Percentiles rank a stretch among this genome's conserved stretches.
These are phyloP conservation scores for Crithidia acanthocephali DNA, from an alignment of 208 protist genomes.

Conservation along the genomic window DNA sequence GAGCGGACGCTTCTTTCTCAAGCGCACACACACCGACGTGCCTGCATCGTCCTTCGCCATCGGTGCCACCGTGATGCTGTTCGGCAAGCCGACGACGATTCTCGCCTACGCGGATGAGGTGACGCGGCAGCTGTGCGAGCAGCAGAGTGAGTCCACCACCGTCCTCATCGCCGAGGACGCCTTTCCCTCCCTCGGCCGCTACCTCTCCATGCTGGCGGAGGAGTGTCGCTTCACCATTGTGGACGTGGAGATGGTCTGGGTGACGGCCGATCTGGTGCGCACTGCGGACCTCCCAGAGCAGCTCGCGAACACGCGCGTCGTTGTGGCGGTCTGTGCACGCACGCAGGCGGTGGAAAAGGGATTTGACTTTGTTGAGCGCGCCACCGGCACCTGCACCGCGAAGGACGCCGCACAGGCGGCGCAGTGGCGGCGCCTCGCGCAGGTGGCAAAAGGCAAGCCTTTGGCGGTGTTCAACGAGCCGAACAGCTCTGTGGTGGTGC, in stretches of 20 bases:
- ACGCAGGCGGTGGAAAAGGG: slow-evolving; percentile 61
- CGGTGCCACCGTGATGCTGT: slow-evolving; percentile 63
- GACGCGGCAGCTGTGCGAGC: slow-evolving; percentile 77
- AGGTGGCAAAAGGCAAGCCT: slow-evolving; percentile 41
- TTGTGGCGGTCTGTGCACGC: slow-evolving; percentile 51
- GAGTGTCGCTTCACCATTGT: slow-evolving; percentile 78
- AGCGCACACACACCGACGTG: slow-evolving; percentile 53
- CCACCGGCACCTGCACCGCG: slow-evolving; percentile 53
- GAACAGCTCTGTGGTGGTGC: slow-evolving; percentile 75
- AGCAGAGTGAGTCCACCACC: slow-evolving; percentile 64
- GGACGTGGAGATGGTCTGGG: slow-evolving; percentile 76
- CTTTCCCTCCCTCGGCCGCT: slow-evolving; percentile 61
- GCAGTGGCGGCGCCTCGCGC: slow-evolving; percentile 48
- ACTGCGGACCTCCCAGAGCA: slow-evolving; percentile 53
- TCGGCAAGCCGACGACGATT: slow-evolving; percentile 66
- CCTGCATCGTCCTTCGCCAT: slow-evolving; percentile 61
- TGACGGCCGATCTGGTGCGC: slow-evolving; percentile 33
- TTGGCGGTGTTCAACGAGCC: slow-evolving; percentile 71
- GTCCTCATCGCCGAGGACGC: slow-evolving; percentile 66
- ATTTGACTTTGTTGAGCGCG: slow-evolving; percentile 68
- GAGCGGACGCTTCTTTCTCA: slow-evolving; percentile 66
- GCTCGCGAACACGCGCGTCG: slow-evolving; percentile 51
- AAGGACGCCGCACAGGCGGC: slow-evolving; percentile 51
- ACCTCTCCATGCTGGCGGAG: slow-evolving; percentile 76
- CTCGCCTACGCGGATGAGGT: slow-evolving; percentile 82